Base-by-base conservation (phyloP, 345 rosid species). In the Camelina laxa region DNA sequence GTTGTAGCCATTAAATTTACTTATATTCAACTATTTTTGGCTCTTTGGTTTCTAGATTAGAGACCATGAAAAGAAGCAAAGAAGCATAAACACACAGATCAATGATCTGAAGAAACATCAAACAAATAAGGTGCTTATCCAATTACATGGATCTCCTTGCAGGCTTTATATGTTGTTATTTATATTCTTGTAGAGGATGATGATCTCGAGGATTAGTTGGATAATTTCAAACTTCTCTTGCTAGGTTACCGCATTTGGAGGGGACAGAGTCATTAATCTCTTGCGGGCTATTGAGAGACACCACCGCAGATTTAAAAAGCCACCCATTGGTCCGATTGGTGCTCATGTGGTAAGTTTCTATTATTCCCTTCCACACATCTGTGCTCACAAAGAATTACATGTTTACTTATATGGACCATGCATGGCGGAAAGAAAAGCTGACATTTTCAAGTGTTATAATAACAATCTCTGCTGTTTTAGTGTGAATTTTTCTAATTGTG, bases 301-400 rank as follows among this genome's bases (percentile, higher is more conserved):
- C 70, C 89, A 84, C 27, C 84, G 42, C 38, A 63, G 64, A 48
- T 93, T 93, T 69, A 79, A 68, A 50, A 81, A 66, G 76, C 93
- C 96, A 45, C 98, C 98, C 15, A 86, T 93, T 79, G 98, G 98
- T 83, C 98, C 98, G 11, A 73, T 91, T 81, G 98, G 98, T 63
- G 85, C 89, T 48, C 97, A 93, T 78, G 63, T 93, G 84, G 97
- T 93, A 59, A 86, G 97, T 84, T 54, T 33, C 35, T 48, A 5
- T 44, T 17, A 60, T 35, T 48, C 31, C 38, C 14, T 64, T 67
- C 56, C 1, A 2, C 30, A 44, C 53, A 44, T 31, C 31, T 55
- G 2, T 31, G 41, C 27, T n/a, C n/a, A 31, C 12, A 21, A 58
- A 47, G 7, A 17, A 39, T 62, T 42, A 41, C 69, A 51, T 72